Base-by-base conservation (phyloP, 495 filamentous ascomycete species). In the Parathielavia hyrcaniae region DNA sequence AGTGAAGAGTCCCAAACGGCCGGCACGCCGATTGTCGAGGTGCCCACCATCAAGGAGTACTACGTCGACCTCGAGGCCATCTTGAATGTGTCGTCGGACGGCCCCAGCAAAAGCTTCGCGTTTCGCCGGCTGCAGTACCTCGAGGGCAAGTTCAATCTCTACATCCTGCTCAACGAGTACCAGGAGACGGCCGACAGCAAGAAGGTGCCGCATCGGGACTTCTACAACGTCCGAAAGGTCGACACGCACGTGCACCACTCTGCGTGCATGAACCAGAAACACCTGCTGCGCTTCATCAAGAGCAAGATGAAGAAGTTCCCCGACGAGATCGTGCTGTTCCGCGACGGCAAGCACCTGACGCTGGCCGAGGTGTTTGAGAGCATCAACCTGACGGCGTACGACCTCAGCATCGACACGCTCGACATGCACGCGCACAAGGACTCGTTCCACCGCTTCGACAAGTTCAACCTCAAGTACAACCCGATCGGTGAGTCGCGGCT, bases 401-500 rank as follows among this genome's bases (percentile, higher is more conserved):
- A 98, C 71, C 77, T 98, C 41, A 97, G 92, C 73, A 98, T 98
- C 61, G 93, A 98, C 72, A 98, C 93, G 8, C 79, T 98, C 40
- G 93, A 98, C 76, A 98, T 97, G 92, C 93, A 98, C 79, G 92
- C 93, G 35, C 93, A 98, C 66, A 97, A 89, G 4, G 93, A 98
- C 72, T 93, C 91, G 4, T 98, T 98, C 74, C 93, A 98, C 70
- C 89, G 93, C 0, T 98, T 98, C 68, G 93, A 98, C 75, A 98
- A 98, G 71, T 98, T 98, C 79, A 98, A 98, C 66, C 78, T 98
- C 23, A 98, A 98, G 68, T 98, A 98, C 67, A 98, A 98, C 65
- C 93, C 93, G 3, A 87, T 98, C 40, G 93, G 93, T 32, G 93
- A 97, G 71, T 97, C 95, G 20, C 84, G 93, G 38, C 75, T 98